Base-by-base conservation (phyloP, 2,329 filamentous ascomycete species). In the Helotiales sp. region DNA sequence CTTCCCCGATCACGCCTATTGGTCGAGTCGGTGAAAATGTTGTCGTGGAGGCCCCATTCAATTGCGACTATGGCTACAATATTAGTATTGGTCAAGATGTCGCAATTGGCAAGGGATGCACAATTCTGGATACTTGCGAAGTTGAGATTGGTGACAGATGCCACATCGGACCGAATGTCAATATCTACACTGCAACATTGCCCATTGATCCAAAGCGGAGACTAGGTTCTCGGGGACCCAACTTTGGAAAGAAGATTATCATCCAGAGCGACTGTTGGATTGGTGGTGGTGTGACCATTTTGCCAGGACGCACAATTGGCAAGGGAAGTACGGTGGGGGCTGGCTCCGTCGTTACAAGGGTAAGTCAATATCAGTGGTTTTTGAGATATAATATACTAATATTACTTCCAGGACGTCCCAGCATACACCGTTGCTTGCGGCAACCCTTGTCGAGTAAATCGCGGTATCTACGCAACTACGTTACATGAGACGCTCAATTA, bases 31-130 rank as follows among this genome's bases (percentile, higher is more conserved):
- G 91, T n/a, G 82, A 86, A 15, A 85, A 88, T 55, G 88, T 90
- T 5, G 80, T 87, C 40, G 89, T 99, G 25, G 91, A 96, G 68
- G 86, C 90, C 2, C 93, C 93, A 0, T 98, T 99, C 72, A 87
- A 82, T 47, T 97, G 93, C 71, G 92, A 97, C 69, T 97, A 97
- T 69, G 95, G 95, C 0, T 98, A 96, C 76, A 98, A 99, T 72
- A 89, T 98, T 67, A 83, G 83, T 48, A 89, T 99, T 64, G 93
- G 90, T 12, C 88, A 93, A 66, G 87, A 95, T 63, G 91, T 96
- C 2, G 83, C 87, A 55, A 89, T 99, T 64, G 90, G 89, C 17
- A 83, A 90, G 55, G 89, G 91, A 68, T 97, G 93, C 73, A 87
- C 86, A 25, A 88, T 98, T 69, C 85, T 93, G 55, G 95, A 99